Evolutionary conservation across 1,284 basidiomycete genomes (phyloP).

Genomic region (Acaromyces ingoldii): DNA sequence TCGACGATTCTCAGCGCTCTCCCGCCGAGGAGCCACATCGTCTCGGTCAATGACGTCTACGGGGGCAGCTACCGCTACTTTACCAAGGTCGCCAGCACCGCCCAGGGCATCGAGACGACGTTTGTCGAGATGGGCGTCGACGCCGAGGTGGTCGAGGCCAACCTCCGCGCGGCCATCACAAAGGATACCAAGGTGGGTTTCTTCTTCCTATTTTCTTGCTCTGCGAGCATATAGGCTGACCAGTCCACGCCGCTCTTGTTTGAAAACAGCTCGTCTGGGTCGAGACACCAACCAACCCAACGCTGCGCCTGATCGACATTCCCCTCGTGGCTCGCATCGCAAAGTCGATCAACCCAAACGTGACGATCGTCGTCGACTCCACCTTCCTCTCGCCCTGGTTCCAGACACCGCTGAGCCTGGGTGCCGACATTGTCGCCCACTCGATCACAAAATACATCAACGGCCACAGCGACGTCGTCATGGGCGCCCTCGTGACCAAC

Average conservation of each 20-base stretch:
- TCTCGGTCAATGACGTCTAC: constrained; percentile 63
- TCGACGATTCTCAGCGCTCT: constrained; percentile 75
- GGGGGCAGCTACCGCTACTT: constrained; percentile 79
- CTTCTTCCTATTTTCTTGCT: constrained; percentile 2
- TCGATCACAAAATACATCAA: constrained; percentile 73
- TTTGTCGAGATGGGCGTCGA: constrained; percentile 68
- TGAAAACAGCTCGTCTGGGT: constrained; percentile 79
- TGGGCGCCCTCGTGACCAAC: constrained; percentile 40
- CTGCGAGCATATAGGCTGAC: neutral
- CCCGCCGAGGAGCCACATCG: constrained; percentile 65
- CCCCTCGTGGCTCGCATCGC: constrained; percentile 61
- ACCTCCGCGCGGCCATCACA: constrained; percentile 62
- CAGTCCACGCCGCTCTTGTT: neutral
- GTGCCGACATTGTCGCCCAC: constrained; percentile 78
- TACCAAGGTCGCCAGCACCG: constrained; percentile 67
- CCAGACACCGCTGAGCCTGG: constrained; percentile 76
- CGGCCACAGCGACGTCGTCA: constrained; percentile 71
- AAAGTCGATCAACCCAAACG: constrained; percentile 60
- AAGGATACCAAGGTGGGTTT: constrained; percentile 64
- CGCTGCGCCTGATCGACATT: constrained; percentile 78
- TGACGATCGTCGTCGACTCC: constrained; percentile 44
- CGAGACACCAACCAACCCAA: constrained; percentile 92
- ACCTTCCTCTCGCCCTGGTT: constrained; percentile 77
- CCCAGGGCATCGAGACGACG: constrained; percentile 69
- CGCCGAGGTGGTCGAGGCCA: constrained; percentile 58